Evolutionary conservation across 2,329 filamentous ascomycete genomes (phyloP), one percentile per base, ranked within the genome.

Genomic region (Botrytis fabae): DNA sequence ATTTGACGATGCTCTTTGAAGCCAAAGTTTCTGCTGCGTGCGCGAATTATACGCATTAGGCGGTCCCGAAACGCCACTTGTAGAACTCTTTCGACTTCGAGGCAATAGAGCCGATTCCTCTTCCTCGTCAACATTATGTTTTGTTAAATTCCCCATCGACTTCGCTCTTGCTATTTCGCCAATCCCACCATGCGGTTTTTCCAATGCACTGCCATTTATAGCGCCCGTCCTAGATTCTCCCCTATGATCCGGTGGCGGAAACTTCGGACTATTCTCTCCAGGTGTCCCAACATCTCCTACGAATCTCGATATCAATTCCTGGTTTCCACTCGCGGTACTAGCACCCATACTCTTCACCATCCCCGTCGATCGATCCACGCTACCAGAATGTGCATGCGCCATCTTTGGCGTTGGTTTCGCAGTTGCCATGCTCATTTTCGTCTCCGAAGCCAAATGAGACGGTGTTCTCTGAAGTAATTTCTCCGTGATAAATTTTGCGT

Each of bases 11-110:
- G 91, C 91, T 54, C 92, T 87, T 79, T 93, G 91, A 1, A 94
- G 85, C 82, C 93, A 91, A 22, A 94, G 84, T 78, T 94, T 94
- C 80, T 93, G 91, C 81, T 93, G 91, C 1, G 91, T 93, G 22
- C 92, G 86, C 71, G 90, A 92, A 62, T 73, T 73, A 44, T 69
- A 69, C 18, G 64, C 71, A 70, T 69, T 73, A 25, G 71, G 44
- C 12, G 65, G 79, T 1, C 78, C 76, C 6, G 78, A 77, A 40
- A 77, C 75, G 63, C 80, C 80, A 28, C 74, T 75, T 20, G 75
- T 78, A 25, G 77, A 76, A 32, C 76, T 74, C 69, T 81, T 79
- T 20, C 80, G 71, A 8, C 78, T 78, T 32, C 83, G 84, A 40
- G 85, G 86, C 5, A 85, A 83, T 22, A 88, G 80, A 51, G 84